Conservation (phyloP, 768 basidiomycete species). For the Lactarius psammicola region DNA sequence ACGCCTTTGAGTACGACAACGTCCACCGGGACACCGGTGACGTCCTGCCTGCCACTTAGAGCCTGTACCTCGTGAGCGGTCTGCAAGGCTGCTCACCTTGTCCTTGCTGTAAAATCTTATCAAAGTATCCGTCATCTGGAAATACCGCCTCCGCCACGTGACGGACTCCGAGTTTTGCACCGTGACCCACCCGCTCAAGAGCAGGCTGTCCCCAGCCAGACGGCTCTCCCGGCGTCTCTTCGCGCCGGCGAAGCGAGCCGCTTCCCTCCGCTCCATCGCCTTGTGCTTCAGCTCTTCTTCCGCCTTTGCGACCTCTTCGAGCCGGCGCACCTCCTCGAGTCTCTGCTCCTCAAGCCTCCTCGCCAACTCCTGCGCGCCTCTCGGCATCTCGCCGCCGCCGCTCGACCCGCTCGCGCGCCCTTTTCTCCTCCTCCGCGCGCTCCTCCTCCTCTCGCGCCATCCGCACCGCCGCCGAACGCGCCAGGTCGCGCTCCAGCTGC, state of each 20-base stretch:
- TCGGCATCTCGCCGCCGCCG: slow-evolving; percentile 20
- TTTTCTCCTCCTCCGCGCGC: slow-evolving; percentile 16
- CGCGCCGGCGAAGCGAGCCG: slow-evolving; percentile 12
- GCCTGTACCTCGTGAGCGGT: neutral
- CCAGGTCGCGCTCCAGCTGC: slow-evolving; percentile 21
- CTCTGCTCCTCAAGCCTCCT: slow-evolving; percentile 19
- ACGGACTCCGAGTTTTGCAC: slow-evolving; percentile 22
- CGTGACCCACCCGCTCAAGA: slow-evolving; percentile 27
- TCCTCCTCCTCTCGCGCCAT: slow-evolving; percentile 17
- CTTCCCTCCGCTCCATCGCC: slow-evolving; percentile 14
- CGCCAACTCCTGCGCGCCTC: slow-evolving; percentile 12
- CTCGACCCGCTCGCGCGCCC: slow-evolving; percentile 17
- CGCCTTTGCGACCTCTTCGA: slow-evolving; percentile 10
- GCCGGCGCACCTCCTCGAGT: slow-evolving; percentile 10
- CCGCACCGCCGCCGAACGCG: slow-evolving; percentile 7
- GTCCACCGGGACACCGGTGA: slow-evolving; percentile 13
- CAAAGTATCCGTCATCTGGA: slow-evolving; percentile 21
- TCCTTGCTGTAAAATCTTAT: slow-evolving; percentile 20
- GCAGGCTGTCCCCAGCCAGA: slow-evolving; percentile 1
- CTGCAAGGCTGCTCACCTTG: slow-evolving; percentile 10
- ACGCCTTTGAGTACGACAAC: slow-evolving; percentile 13
- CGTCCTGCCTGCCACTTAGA: slow-evolving; percentile 7
- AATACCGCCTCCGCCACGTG: slow-evolving; percentile 27
- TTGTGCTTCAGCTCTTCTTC: slow-evolving; percentile 21
- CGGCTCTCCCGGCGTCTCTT: slow-evolving; percentile 23